phyloP scores from a whole-genome alignment of 257 asterid genomes.

The Capsicum rhomboideum region DNA sequence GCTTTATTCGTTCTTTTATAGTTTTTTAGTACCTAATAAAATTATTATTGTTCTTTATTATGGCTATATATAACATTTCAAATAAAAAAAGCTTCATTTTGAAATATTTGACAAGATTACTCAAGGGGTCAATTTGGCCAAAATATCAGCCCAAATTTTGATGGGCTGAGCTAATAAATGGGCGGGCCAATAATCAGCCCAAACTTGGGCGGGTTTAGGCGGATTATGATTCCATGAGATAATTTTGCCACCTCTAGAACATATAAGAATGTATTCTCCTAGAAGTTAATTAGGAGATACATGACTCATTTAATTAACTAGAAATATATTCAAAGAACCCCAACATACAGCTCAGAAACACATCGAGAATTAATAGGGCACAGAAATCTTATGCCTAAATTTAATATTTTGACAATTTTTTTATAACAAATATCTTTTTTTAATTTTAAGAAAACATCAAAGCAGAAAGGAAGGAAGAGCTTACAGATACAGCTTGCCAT shows the following conservation, averaged over 20 bases:
- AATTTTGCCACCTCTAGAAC: background rate
- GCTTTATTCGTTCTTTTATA: background rate
- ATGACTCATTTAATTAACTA: background rate
- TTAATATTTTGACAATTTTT: background rate
- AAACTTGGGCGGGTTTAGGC: background rate
- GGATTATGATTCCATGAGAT: background rate
- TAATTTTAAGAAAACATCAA: background rate
- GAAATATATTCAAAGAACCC: background rate
- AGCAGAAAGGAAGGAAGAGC: conserved; percentile 10
- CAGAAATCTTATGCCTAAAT: background rate
- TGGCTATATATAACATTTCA: background rate
- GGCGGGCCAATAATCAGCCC: background rate
- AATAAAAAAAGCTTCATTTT: background rate
- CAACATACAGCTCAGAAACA: background rate
- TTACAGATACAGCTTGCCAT: conserved; percentile 89
- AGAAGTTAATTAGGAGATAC: background rate
- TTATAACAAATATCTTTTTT: background rate
- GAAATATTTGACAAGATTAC: background rate
- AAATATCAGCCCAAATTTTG: background rate
- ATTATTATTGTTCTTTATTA: background rate
- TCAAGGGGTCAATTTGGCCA: background rate
- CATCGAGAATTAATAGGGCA: background rate
- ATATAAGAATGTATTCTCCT: background rate
- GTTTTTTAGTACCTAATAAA: background rate
- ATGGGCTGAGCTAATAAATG: background rate